Base-by-base conservation (phyloP, 768 basidiomycete species). In the Porphyrellus cyaneotinctus region DNA sequence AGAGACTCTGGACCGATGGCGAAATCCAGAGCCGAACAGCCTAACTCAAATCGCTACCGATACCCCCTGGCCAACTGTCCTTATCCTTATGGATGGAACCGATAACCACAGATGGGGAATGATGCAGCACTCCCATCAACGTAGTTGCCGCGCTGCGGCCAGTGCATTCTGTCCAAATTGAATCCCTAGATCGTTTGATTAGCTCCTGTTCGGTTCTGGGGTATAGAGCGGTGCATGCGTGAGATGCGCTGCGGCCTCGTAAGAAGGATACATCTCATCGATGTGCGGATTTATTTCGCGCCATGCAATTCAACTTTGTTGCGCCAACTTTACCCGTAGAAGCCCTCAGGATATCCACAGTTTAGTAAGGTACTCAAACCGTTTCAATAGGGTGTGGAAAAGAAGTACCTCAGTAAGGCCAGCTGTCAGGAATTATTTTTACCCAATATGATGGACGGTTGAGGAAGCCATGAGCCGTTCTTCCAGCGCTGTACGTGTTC, bases 311-410 rank as follows among this genome's bases (percentile, higher is more conserved):
- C 20, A 9, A 17, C 8, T 1, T n/a, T 36, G 32, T 51, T 43
- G 58, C 48, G 51, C 33, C 50, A 59, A 56, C 58, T 45, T 59
- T 59, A 52, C 51, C 39, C 33, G 17, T 22, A 41, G 49, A 45
- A 48, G 44, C 14, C 0, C 46, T n/a, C n/a, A n/a, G n/a, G n/a
- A n/a, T n/a, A n/a, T n/a, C n/a, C n/a, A n/a, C n/a, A n/a, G n/a
- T n/a, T n/a, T n/a, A n/a, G n/a, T n/a, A n/a, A n/a, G n/a, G n/a
- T n/a, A n/a, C n/a, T n/a, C n/a, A n/a, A n/a, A n/a, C n/a, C n/a
- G n/a, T n/a, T n/a, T n/a, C n/a, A n/a, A n/a, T n/a, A n/a, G n/a
- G n/a, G n/a, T n/a, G n/a, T n/a, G n/a, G n/a, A n/a, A n/a, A n/a
- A n/a, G n/a, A n/a, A n/a, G n/a, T n/a, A n/a, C n/a, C n/a, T n/a